Evolutionary conservation across 768 basidiomycete species (phyloP), one percentile per base, ranked within the genome.

Genomic region (Leccinum uliginosum): DNA sequence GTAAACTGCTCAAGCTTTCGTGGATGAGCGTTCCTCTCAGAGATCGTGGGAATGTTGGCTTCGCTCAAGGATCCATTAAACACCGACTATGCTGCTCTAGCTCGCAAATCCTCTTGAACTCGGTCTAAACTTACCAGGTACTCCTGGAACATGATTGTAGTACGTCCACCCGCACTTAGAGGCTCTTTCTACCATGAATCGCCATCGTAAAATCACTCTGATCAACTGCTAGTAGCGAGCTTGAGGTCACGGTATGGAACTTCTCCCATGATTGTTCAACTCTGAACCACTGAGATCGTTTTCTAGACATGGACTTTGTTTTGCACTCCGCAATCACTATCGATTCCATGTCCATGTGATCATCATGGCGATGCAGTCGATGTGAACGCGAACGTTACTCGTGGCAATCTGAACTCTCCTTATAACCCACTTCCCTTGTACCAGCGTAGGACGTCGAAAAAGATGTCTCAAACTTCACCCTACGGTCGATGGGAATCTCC

Each of bases 401-500:
- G 45, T 26, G 15, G 45, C n/a, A 9, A 46, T 46, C 48, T 24
- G 29, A 19, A 21, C 7, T 12, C 26, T 4, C 10, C n/a, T 51
- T 19, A 30, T 5, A 23, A 23, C 2, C 17, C 23, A 6, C 35
- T 38, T 4, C 35, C 35, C 3, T 4, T 40, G 1, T 17, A 35
- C 15, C 34, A 17, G 15, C 34, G 10, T 19, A 40, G 38, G n/a
- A 7, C 38, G 5, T 38, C 19, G 38, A 40, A 19, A 19, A 50
- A 30, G 0, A 69, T 69, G 67, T 58, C 62, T 19, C 55, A 49
- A 50, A 65, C 56, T 0, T 82, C 83, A 7, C 81, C 84, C 0
- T 88, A 77, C 63, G 87, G 85, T 24, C 80, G 79, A 21, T 89
- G 87, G 85, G 68, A 73, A 6, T 84, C 84, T 2, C 77, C 81